Conservation (phyloP, 1,284 basidiomycete genomes). For the Laetiporus sulphureus region DNA sequence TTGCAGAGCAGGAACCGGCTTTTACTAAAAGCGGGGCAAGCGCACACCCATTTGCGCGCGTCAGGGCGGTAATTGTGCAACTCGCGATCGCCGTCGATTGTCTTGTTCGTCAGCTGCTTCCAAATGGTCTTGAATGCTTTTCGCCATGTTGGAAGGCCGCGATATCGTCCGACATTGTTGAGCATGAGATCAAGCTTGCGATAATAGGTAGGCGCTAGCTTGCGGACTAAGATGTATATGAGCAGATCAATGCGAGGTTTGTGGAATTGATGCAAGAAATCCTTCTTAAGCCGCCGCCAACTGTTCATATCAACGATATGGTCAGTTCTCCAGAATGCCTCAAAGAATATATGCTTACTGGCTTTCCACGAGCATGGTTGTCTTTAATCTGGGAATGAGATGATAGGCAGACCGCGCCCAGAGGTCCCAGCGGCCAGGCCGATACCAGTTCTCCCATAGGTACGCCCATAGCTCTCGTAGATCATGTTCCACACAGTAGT, state of each 20-base stretch:
- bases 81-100: not conserved
- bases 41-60: constrained; percentile 22
- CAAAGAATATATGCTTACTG: not conserved
- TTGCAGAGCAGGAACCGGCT: constrained; percentile 30
- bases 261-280: constrained; percentile 27
- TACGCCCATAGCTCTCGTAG: constrained; percentile 25
- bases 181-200: constrained; percentile 20
- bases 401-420: constrained; percentile 18
- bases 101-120: constrained; percentile 13
- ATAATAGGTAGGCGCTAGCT: constrained; percentile 27
- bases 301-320: constrained; percentile 10
- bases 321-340: constrained; percentile 15
- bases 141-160: constrained; percentile 23
- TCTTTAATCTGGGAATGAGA: constrained; percentile 11
- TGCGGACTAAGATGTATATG: constrained; percentile 25
- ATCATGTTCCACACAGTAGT: constrained; percentile 21
- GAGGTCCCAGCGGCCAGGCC: constrained; percentile 22
- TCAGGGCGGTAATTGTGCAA: constrained; percentile 18
- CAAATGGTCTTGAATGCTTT: constrained; percentile 27
- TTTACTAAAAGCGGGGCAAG: constrained; percentile 22
- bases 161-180: constrained; percentile 20
- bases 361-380: not conserved
- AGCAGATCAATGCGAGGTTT: constrained; percentile 26
- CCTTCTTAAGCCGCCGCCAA: constrained; percentile 27
- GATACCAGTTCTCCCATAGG: constrained; percentile 29